A percentile compares a stretch with the other conserved stretches of the same genome.
Evolutionary conservation across 768 basidiomycete genomes (phyloP).

Genomic region (Russula virescens): DNA sequence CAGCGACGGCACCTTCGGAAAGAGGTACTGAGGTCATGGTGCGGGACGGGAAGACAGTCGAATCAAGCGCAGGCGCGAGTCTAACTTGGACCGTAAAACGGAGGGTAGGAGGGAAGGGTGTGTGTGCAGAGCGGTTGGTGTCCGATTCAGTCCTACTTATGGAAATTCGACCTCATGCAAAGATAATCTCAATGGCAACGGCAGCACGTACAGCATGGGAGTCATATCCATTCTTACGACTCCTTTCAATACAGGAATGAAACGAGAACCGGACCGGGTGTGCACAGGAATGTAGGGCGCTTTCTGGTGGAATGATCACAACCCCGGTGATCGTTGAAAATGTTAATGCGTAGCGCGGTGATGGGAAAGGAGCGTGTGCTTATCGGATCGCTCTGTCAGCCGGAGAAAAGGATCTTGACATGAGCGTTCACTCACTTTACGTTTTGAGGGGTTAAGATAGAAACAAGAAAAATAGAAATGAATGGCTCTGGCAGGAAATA

Average conservation of each 20-base stretch:
- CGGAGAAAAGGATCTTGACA: no score
- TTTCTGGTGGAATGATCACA: constrained; percentile 2
- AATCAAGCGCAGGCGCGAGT: background rate
- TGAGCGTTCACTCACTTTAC: no score
- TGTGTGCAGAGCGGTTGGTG: background rate
- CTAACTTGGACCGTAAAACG: constrained; percentile 1
- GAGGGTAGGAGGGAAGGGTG: background rate
- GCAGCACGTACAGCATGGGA: constrained; percentile 6
- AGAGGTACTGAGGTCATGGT: constrained; percentile 25
- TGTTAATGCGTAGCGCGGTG: no score
- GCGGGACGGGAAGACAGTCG: constrained; percentile 12
- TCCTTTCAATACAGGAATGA: constrained; percentile 4
- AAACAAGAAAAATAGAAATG: no score
- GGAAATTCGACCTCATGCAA: constrained; percentile 1
- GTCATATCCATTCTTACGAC: constrained; percentile 1
- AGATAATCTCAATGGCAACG: background rate
- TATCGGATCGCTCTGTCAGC: no score
- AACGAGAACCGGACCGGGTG: constrained; percentile 1
- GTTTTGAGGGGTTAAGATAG: no score
- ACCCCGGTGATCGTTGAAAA: background rate
- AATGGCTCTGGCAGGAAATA: no score
- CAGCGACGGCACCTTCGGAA: constrained; percentile 24
- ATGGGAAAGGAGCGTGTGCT: no score
- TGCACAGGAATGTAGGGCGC: constrained; percentile 5
- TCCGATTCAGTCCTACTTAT: constrained; percentile 13